A percentile compares a stretch with the other conserved stretches of the same genome.
phyloP scores from a whole-genome alignment of 176 grass and related monocot genomes.

The Triticum urartu region DNA sequence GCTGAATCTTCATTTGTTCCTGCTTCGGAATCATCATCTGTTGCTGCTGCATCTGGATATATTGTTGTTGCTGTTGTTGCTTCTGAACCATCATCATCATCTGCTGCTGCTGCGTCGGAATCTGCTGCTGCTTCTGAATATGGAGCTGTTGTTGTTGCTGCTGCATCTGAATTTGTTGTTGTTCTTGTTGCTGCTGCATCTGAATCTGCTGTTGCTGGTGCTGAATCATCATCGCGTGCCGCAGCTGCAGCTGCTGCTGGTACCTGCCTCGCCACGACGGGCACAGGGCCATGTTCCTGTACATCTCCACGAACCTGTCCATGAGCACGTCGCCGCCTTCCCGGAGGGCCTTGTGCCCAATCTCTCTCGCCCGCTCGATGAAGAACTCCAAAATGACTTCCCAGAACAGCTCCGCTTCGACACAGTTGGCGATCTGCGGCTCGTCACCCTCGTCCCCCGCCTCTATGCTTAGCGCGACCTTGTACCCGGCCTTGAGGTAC shows the following conservation, averaged over 20 bases:
- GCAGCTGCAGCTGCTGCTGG: background rate
- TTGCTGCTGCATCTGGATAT: background rate
- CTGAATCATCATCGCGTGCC: background rate
- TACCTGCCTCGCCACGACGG: background rate
- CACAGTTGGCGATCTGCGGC: background rate
- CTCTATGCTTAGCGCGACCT: background rate
- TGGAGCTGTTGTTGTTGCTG: too few relatives aligned
- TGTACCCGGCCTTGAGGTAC: constrained; percentile 18
- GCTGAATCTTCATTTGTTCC: background rate
- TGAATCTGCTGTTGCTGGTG: background rate
- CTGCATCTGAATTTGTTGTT: background rate
- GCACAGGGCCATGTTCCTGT: constrained; percentile 33
- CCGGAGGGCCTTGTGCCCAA: background rate
- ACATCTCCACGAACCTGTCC: constrained; percentile 42
- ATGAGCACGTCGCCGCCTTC: background rate
- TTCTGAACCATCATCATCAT: background rate
- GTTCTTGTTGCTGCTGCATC: background rate
- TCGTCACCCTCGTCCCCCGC: background rate
- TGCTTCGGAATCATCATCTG: background rate
- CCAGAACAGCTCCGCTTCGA: background rate
- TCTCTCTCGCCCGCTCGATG: background rate
- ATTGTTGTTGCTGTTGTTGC: background rate
- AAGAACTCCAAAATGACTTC: background rate
- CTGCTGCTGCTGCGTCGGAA: background rate
- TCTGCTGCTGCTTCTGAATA: background rate